These are phyloP conservation scores for Talaromyces nanjingensis DNA, from an alignment of 495 filamentous ascomycete species.

Conservation along the genomic window DNA sequence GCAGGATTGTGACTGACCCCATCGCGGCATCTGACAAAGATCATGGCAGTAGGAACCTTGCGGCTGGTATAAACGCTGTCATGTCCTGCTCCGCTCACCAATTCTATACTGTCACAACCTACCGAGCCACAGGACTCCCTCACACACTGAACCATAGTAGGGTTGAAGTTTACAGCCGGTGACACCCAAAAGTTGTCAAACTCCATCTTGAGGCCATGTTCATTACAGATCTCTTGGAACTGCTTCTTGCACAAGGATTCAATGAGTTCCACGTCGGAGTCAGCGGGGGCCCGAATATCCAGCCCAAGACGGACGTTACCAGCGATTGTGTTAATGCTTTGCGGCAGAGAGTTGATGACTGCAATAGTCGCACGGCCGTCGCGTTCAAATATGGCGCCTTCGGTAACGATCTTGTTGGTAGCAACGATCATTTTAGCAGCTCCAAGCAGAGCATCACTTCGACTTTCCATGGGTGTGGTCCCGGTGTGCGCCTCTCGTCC, in stretches of 20 bases:
- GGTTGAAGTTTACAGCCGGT: constrained; percentile 56
- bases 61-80: constrained; percentile 53
- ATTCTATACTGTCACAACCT: constrained; percentile 24
- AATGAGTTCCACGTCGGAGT: constrained; percentile 46
- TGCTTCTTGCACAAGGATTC: constrained; percentile 36
- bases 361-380: constrained; percentile 59
- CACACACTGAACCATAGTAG: constrained; percentile 44
- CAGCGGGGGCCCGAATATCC: constrained; percentile 57
- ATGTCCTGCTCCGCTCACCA: constrained; percentile 51
- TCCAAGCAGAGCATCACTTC: constrained; percentile 54
- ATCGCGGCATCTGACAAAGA: constrained; percentile 55
- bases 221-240: constrained; percentile 44
- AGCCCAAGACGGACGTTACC: constrained; percentile 59
- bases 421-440: constrained; percentile 59
- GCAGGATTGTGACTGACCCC: constrained; percentile 57
- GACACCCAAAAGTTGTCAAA: constrained; percentile 41
- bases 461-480: constrained; percentile 52
- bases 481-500: constrained; percentile 68
- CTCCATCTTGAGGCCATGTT: constrained; percentile 41
- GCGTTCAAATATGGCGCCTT: constrained; percentile 11
- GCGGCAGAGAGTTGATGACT: constrained; percentile 54
- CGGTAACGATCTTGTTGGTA: constrained; percentile 52
- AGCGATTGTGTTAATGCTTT: constrained; percentile 65
- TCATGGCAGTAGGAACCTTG: constrained; percentile 53
- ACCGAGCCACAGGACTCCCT: constrained; percentile 20